These are phyloP conservation scores for Quercus gilva DNA, from an alignment of 306 rosid genomes.

Conservation along the genomic window DNA sequence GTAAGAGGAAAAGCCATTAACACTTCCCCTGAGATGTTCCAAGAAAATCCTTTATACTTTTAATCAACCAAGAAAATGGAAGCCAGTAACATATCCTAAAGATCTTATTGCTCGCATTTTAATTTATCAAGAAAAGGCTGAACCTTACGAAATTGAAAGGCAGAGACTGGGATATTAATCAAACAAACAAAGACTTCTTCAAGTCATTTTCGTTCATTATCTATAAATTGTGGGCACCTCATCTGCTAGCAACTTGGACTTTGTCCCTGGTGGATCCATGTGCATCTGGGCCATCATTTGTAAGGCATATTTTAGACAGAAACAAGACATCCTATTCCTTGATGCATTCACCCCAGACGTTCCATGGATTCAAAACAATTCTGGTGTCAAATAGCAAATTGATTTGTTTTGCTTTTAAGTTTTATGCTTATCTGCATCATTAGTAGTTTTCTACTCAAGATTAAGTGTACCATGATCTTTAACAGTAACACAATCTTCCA, in stretches of 20 bases:
- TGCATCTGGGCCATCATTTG: conserved; percentile 27
- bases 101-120: neutral
- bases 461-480: neutral
- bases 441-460: neutral
- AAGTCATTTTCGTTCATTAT: neutral
- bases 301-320: conserved; percentile 5
- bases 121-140: neutral
- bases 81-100: neutral
- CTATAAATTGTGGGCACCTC: conserved; percentile 38
- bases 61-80: neutral
- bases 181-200: conserved; percentile 19
- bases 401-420: neutral
- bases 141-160: neutral
- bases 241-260: neutral
- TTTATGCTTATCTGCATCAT: neutral
- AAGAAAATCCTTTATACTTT: neutral
- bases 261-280: conserved; percentile 13
- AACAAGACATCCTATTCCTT: neutral
- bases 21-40: neutral
- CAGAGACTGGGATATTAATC: neutral
- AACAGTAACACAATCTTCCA: neutral
- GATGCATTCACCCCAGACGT: neutral
- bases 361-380: neutral
- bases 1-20: neutral
- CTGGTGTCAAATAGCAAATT: neutral